Base-by-base conservation (phyloP, 768 basidiomycete species). In the Collybia sp. region DNA sequence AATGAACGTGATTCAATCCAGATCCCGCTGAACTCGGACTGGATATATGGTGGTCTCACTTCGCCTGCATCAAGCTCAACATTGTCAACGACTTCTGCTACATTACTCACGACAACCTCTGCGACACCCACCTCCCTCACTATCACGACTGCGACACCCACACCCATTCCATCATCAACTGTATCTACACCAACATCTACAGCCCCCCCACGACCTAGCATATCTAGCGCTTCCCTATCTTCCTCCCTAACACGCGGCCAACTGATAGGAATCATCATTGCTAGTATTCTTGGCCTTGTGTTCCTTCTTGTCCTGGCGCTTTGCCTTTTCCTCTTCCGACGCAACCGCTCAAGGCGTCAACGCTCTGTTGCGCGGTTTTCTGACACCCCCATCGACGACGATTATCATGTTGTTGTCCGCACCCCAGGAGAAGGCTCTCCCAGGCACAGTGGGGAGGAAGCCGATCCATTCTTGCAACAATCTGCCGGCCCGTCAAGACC, bases 21-120 rank as follows among this genome's bases (percentile, higher is more conserved):
- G 88, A 88, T 92, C 54, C 89, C 89, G 25, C 68, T 92, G 25
- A 83, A 79, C 38, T 65, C 80, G 30, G 70, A 79, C 33, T 92
- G 82, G 76, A 80, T 77, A 11, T 92, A 77, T 54, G 89, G 88
- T 53, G 88, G 88, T 31, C 68, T 78, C n/a, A 78, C 84, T 31
- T 66, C 81, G 30, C 85, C 87, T n/a, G 66, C 77, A 6, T 63
- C 76, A 11, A 67, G 68, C 18, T 44, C 62, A 20, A 49, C 63
- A 34, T 50, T 57, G 30, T 55, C 61, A 31, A 49, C 58, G 31
- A 46, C 63, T 16, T 38, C 58, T 16, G 20, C 46, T 25, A 45
- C 43, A 30, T 30, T 31, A 44, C 30, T 17, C 18, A 51, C 46
- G n/a, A 36, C 38, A 38, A 37, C 35, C 11, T 17, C 17, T 11